Base-by-base conservation (phyloP, 148 eudicot species). In the Cornus florida region DNA sequence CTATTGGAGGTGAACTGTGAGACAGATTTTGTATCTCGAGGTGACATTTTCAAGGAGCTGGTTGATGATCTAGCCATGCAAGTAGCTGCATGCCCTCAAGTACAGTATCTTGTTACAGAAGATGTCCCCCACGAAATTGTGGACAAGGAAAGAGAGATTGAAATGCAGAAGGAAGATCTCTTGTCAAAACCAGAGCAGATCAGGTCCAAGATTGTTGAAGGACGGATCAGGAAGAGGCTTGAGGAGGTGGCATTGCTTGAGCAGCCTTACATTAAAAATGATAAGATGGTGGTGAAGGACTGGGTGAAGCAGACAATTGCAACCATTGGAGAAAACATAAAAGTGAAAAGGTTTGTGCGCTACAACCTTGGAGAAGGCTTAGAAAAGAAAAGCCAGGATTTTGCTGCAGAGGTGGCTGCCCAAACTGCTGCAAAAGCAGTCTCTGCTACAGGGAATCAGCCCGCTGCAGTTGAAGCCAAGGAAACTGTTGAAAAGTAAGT, bases 11-110 rank as follows among this genome's bases (percentile, higher is more conserved):
- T 94, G 56, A 94, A 94, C 79, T 96, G 98, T 78, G 99, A 94
- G 83, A 96, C 98, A 0, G 98, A 96, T 87, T 96, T 96, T 77
- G 98, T 96, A 69, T 91, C 99, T 31, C 87, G 97, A 14, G 98
- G 98, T 50, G 98, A 96, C 33, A 94, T 96, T 78, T 96, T 96
- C 85, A 88, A 86, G 70, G 95, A 89, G 81, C 84, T 96, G 64
- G 98, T 96, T 19, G 92, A 96, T 77, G 98, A 96, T 82, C 84
- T 94, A 60, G 98, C 99, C 70, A 96, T 96, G 99, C 98, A 96
- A 88, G 99, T 92, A 66, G 99, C 99, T 74, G 99, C 99, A 41
- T 96, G 93, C 91, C 99, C 98, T 82, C 99, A 94, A 84, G 98
- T 96, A 59, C 84, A 86, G 75, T 92, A 89, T 78, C 86, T 96